phyloP scores from a whole-genome alignment of 2,329 filamentous ascomycete genomes.

The Claviceps sorghi region DNA sequence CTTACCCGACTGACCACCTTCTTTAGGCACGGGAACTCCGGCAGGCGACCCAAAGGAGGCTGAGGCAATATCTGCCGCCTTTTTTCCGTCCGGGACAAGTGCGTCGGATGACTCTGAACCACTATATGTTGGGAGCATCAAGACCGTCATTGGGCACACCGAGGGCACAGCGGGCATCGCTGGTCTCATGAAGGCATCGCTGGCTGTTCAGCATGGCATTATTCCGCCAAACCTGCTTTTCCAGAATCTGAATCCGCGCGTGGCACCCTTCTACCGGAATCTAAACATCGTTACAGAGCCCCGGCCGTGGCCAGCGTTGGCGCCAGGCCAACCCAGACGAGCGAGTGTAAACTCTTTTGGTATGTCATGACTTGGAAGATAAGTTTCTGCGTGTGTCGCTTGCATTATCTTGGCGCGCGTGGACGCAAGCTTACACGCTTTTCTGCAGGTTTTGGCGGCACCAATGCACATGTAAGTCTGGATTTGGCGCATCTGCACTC shows the following conservation, averaged over 20 bases:
- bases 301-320: background rate
- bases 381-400: too few relatives aligned
- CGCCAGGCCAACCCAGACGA: background rate
- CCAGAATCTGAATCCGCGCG: too few relatives aligned
- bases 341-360: background rate
- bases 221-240: background rate
- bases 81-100: background rate
- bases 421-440: too few relatives aligned
- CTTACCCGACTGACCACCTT: too few relatives aligned
- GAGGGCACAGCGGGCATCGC: slow-evolving; percentile 14
- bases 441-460: too few relatives aligned
- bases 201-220: background rate
- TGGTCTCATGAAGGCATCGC: slow-evolving; percentile 12
- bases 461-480: too few relatives aligned
- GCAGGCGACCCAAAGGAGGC: slow-evolving; percentile 32
- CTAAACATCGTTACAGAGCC: background rate
- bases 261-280: background rate
- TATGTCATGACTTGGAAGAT: too few relatives aligned
- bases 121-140: slow-evolving; percentile 8
- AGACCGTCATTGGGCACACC: slow-evolving; percentile 12
- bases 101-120: slow-evolving; percentile 5
- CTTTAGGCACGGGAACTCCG: slow-evolving; percentile 30
- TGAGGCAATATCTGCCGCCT: background rate
- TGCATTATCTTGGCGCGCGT: too few relatives aligned
- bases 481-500: too few relatives aligned